phyloP scores from a whole-genome alignment of 2,329 filamentous ascomycete species.

The Clonostachys solani region DNA sequence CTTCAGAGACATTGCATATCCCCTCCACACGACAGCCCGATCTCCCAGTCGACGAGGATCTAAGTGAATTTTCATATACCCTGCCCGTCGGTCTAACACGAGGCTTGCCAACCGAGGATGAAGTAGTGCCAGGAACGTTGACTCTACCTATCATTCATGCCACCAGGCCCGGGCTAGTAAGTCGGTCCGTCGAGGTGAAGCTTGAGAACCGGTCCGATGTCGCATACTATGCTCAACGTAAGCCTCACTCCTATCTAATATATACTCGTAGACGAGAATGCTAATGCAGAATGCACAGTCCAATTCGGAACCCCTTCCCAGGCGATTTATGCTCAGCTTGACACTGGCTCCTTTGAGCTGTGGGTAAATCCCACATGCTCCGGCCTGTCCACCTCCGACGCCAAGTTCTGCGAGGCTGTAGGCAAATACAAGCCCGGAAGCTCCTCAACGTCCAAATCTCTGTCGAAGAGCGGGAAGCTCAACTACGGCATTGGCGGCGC shows the following conservation, averaged over 20 bases:
- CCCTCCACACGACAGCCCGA: not conserved
- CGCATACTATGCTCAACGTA: constrained; percentile 47
- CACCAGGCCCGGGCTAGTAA: constrained; percentile 22
- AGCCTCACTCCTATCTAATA: constrained; percentile 15
- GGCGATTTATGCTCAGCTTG: constrained; percentile 62
- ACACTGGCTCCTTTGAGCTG: constrained; percentile 56
- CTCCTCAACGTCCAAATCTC: constrained; percentile 31
- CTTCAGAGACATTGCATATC: not conserved
- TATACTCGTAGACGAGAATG: not conserved
- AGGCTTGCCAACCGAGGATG: constrained; percentile 1
- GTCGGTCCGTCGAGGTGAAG: constrained; percentile 35
- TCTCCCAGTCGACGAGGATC: not conserved
- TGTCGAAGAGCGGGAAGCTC: constrained; percentile 31
- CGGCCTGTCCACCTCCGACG: constrained; percentile 30
- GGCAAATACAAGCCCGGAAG: constrained; percentile 35
- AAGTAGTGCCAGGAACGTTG: constrained; percentile 9
- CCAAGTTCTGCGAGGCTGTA: constrained; percentile 37
- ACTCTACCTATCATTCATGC: constrained; percentile 22
- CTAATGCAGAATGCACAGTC: constrained; percentile 35
- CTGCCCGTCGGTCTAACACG: not conserved
- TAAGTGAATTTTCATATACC: not conserved
- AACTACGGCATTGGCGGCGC: constrained; percentile 47
- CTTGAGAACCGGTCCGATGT: constrained; percentile 48
- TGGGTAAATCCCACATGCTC: constrained; percentile 42
- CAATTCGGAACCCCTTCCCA: constrained; percentile 54